These are phyloP conservation scores for Camellia granthamiana DNA, from an alignment of 148 eudicot genomes.

Conservation along the genomic window DNA sequence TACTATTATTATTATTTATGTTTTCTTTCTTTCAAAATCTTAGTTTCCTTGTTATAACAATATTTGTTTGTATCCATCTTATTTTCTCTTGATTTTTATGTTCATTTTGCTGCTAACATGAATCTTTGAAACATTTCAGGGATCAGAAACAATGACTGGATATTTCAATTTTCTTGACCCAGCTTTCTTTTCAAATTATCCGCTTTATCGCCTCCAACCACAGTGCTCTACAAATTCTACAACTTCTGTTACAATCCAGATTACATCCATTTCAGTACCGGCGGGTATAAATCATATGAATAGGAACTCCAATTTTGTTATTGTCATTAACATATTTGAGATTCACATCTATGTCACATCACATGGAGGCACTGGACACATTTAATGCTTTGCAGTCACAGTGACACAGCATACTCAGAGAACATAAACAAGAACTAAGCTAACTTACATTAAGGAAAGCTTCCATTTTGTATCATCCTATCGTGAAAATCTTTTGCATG, in stretches of 20 bases:
- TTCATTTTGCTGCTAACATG: neutral
- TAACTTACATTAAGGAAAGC: neutral
- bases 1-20: neutral
- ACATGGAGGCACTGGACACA: neutral
- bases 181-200: constrained; percentile 52
- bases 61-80: neutral
- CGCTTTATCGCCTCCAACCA: constrained; percentile 58
- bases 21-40: neutral
- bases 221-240: constrained; percentile 46
- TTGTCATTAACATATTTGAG: neutral
- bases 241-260: constrained; percentile 41
- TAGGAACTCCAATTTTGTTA: neutral
- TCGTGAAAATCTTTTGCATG: too few relatives aligned
- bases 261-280: constrained; percentile 27
- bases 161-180: constrained; percentile 54
- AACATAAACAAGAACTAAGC: neutral
- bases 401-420: neutral
- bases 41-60: neutral
- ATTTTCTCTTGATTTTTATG: neutral
- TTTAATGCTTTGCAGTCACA: neutral
- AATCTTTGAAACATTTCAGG: constrained; percentile 48
- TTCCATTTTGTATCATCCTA: neutral
- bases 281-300: constrained; percentile 34
- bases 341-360: neutral
- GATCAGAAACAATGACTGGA: constrained; percentile 53